These are phyloP conservation scores for Phyllosticta paracitricarpa DNA, from an alignment of 2,329 filamentous ascomycete species.

Conservation along the genomic window DNA sequence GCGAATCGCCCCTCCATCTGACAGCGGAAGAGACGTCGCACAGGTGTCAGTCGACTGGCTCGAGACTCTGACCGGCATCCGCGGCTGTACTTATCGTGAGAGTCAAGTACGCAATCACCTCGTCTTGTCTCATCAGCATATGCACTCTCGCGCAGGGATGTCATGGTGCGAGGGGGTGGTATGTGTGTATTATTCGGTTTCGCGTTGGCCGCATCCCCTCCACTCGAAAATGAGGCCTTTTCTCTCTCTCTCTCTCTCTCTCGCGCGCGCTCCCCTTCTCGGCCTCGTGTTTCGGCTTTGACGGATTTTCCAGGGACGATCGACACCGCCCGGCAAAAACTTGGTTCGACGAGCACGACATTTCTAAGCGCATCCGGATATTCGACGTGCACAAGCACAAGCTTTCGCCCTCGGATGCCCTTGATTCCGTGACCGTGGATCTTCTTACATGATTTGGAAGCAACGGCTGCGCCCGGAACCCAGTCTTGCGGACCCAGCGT, in stretches of 20 bases:
- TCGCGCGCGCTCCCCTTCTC: too few species aligned
- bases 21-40: constrained; percentile 6
- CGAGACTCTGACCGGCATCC: not conserved
- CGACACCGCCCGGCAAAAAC: not conserved
- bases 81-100: not conserved
- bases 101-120: not conserved
- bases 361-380: not conserved
- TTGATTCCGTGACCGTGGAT: not conserved
- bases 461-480: not conserved
- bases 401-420: not conserved
- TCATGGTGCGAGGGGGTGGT: not conserved
- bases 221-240: too few species aligned
- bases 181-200: not conserved
- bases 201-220: not conserved
- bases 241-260: too few species aligned
- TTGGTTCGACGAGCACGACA: not conserved
- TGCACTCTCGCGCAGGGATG: not conserved
- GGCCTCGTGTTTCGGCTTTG: not conserved
- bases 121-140: not conserved
- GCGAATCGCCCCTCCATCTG: constrained; percentile 4
- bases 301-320: not conserved
- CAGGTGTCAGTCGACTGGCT: not conserved
- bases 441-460: not conserved
- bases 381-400: not conserved
- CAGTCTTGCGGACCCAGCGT: not conserved